phyloP scores from a whole-genome alignment of 1,284 basidiomycete genomes.

The Cryptococcus wingfieldii region DNA sequence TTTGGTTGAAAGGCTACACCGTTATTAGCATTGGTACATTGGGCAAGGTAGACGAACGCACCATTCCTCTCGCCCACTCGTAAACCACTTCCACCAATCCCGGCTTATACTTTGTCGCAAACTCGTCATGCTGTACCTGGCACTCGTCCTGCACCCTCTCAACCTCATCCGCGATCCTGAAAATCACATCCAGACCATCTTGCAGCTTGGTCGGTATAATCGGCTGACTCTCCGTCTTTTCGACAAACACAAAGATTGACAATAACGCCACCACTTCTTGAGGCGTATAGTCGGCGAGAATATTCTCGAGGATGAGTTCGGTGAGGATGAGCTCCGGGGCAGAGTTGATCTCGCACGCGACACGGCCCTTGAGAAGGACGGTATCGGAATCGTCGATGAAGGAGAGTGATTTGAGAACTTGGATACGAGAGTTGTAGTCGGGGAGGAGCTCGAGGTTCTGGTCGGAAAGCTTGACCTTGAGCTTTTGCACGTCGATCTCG shows the following conservation, averaged over 20 bases:
- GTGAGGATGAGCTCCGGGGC: slow-evolving; percentile 93
- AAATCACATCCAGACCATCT: slow-evolving; percentile 69
- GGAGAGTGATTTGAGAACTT: slow-evolving; percentile 82
- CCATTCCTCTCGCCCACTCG: slow-evolving; percentile 98
- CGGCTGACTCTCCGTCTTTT: slow-evolving; percentile 88
- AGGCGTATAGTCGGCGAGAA: slow-evolving; percentile 80
- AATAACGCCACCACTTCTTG: slow-evolving; percentile 97
- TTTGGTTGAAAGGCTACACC: slow-evolving; percentile 84
- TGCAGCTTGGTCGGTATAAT: slow-evolving; percentile 66
- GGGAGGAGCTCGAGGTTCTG: slow-evolving; percentile 96
- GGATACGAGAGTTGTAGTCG: slow-evolving; percentile 91
- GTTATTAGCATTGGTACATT: background rate
- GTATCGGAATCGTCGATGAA: slow-evolving; percentile 93
- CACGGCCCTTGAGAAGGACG: slow-evolving; percentile 91
- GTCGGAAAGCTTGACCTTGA: slow-evolving; percentile 82
- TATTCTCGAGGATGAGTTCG: slow-evolving; percentile 94
- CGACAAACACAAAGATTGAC: slow-evolving; percentile 95
- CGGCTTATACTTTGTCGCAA: slow-evolving; percentile 69
- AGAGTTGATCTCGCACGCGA: slow-evolving; percentile 99
- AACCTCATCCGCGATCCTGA: slow-evolving; percentile 77
- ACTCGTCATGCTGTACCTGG: slow-evolving; percentile 73
- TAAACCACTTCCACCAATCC: slow-evolving; percentile 94
- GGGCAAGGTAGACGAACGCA: slow-evolving; percentile 47
- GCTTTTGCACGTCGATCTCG: slow-evolving; percentile 63
- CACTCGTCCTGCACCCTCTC: slow-evolving; percentile 71